Evolutionary conservation across 352 stramenopile species (phyloP).

Genomic region (Phytopythium vexans): DNA sequence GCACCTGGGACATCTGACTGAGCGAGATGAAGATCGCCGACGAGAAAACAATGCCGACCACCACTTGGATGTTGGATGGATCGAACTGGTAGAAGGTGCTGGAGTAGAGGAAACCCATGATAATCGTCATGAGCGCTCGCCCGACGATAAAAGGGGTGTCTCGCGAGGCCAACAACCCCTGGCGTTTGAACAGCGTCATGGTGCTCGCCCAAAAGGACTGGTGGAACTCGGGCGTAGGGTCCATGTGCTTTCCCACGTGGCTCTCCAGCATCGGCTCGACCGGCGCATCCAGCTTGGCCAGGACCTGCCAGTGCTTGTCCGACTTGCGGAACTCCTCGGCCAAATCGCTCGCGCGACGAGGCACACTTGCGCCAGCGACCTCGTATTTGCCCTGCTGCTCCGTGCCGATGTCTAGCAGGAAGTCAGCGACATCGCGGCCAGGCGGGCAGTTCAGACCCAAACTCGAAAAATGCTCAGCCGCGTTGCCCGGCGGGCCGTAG

Average conservation of each 20-base stretch:
- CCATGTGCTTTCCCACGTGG: slow-evolving; percentile 80
- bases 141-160: too few relatives aligned
- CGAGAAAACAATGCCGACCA: slow-evolving; percentile 77
- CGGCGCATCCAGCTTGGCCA: too few relatives aligned
- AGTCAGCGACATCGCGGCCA: slow-evolving; percentile 28
- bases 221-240: slow-evolving; percentile 32
- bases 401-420: slow-evolving; percentile 34
- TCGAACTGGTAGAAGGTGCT: slow-evolving; percentile 43
- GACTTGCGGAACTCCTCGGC: too few relatives aligned
- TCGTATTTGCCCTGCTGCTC: slow-evolving; percentile 18
- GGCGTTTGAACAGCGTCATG: slow-evolving; percentile 32
- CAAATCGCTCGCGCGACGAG: too few relatives aligned
- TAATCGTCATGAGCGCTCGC: slow-evolving; percentile 29
- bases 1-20: slow-evolving; percentile 64
- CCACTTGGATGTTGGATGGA: slow-evolving; percentile 24
- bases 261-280: too few relatives aligned
- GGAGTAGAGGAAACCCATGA: slow-evolving; percentile 44
- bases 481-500: slow-evolving; percentile 12
- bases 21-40: slow-evolving; percentile 75
- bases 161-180: too few relatives aligned
- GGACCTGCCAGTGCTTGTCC: too few relatives aligned
- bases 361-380: too few relatives aligned
- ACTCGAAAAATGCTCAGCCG: slow-evolving; percentile 20
- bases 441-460: slow-evolving; percentile 19
- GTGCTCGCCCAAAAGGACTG: slow-evolving; percentile 26